Evolutionary conservation across 2,329 filamentous ascomycete genomes (phyloP).

Genomic region (Xylaria sp.): DNA sequence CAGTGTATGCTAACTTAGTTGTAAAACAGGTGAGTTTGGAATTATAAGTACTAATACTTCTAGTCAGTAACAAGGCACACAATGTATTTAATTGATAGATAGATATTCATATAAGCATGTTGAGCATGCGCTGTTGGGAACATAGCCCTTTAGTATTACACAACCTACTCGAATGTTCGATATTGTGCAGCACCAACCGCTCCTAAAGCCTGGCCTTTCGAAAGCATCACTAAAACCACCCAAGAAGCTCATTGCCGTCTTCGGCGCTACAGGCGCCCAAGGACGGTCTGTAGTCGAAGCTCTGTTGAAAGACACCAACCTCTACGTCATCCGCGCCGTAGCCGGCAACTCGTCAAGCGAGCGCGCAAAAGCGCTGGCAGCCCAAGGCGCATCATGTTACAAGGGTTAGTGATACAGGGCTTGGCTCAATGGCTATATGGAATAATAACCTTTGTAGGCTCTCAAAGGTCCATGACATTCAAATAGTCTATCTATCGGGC

Average conservation of each 20-base stretch:
- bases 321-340: background rate
- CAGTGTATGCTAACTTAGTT: too few relatives aligned
- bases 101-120: background rate
- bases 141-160: background rate
- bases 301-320: background rate
- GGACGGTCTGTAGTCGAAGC: background rate
- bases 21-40: background rate
- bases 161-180: background rate
- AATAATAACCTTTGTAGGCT: slow-evolving; percentile 6
- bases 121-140: background rate
- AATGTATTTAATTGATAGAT: too few relatives aligned
- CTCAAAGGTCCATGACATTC: background rate
- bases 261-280: background rate
- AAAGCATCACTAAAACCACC: background rate
- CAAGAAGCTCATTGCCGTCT: background rate
- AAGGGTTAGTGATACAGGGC: too few relatives aligned
- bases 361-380: background rate
- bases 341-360: slow-evolving; percentile 1
- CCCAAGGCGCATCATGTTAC: background rate
- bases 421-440: too few relatives aligned
- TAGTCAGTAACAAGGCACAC: background rate
- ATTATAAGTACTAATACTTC: background rate
- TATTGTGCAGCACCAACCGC: background rate
- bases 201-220: background rate
- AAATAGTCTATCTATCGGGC: too few relatives aligned